A percentile compares a stretch with the other conserved stretches of the same genome.
Conservation (phyloP, 805 yeast genomes). For the Kazachstania martiniae region DNA sequence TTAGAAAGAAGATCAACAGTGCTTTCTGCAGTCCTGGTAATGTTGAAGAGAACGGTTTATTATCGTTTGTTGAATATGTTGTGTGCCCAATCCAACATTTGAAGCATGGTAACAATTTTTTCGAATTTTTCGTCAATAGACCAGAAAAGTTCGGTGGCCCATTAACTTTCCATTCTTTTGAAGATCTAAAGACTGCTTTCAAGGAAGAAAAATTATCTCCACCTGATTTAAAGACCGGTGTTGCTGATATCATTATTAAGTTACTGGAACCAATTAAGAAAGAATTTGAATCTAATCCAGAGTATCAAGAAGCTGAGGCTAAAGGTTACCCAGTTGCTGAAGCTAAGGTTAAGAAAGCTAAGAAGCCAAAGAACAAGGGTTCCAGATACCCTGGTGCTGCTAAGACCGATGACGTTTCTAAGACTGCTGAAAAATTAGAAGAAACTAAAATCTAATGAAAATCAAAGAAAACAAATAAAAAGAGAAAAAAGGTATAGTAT, state of each 20-base stretch:
- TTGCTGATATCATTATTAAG: conserved; percentile 70
- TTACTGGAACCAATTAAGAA: conserved; percentile 78
- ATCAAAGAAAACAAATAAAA: conserved; percentile 1
- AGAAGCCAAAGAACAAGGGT: conserved; percentile 80
- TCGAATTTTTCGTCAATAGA: conserved; percentile 67
- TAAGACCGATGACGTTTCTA: conserved; percentile 23
- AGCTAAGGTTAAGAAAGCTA: conserved; percentile 53
- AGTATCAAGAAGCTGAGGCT: conserved; percentile 61
- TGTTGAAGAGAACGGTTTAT: conserved; percentile 79
- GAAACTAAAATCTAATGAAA: conserved; percentile 8
- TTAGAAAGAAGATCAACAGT: conserved; percentile 80
- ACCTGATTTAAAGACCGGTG: conserved; percentile 88
- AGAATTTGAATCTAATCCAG: conserved; percentile 48
- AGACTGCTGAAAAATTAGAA: conserved; percentile 21
- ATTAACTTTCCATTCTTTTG: conserved; percentile 57
- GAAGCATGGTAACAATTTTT: conserved; percentile 45
- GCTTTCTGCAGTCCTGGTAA: conserved; percentile 96
- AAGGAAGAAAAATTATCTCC: conserved; percentile 72
- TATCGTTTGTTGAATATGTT: conserved; percentile 78
- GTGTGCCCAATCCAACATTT: conserved; percentile 78
- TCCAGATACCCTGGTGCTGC: conserved; percentile 73
- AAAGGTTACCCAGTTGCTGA: conserved; percentile 79
- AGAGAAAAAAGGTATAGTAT: neutral
- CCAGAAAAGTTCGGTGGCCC: conserved; percentile 98
- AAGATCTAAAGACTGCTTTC: conserved; percentile 60